phyloP scores from a whole-genome alignment of 2,329 filamentous ascomycete genomes.

The Hymenoscyphus salicellus region DNA sequence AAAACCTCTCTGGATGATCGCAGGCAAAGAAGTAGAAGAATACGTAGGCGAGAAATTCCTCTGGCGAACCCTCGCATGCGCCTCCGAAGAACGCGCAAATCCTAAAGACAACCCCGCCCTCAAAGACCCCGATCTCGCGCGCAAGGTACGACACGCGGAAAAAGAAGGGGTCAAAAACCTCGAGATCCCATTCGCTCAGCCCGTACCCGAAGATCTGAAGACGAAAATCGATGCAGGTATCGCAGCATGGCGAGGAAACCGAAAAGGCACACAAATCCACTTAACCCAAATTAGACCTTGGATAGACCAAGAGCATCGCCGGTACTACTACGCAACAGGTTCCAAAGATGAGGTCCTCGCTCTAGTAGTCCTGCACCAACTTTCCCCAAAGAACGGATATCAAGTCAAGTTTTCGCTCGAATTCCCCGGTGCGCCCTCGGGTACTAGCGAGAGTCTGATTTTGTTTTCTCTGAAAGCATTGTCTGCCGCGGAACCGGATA shows the following conservation, averaged over 20 bases:
- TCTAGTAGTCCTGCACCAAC: slow-evolving; percentile 78
- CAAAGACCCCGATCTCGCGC: slow-evolving; percentile 71
- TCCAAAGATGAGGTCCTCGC: slow-evolving; percentile 69
- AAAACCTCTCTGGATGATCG: slow-evolving; percentile 85
- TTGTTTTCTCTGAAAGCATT: slow-evolving; percentile 60
- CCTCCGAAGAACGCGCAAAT: slow-evolving; percentile 83
- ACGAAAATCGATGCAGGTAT: slow-evolving; percentile 70
- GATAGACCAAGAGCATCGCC: slow-evolving; percentile 77
- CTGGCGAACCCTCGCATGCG: slow-evolving; percentile 86
- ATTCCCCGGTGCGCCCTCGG: slow-evolving; percentile 82
- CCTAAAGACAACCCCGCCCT: slow-evolving; percentile 64
- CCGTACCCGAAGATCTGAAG: slow-evolving; percentile 63
- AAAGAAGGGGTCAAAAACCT: slow-evolving; percentile 79
- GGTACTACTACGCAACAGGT: slow-evolving; percentile 79
- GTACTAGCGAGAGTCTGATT: slow-evolving; percentile 81
- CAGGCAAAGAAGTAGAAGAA: slow-evolving; percentile 74
- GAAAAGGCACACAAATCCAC: slow-evolving; percentile 85
- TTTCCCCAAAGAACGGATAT: slow-evolving; percentile 79
- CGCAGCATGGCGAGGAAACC: slow-evolving; percentile 72
- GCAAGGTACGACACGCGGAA: slow-evolving; percentile 82
- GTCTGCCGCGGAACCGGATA: slow-evolving; percentile 53
- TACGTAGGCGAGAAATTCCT: slow-evolving; percentile 76
- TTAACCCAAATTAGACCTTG: slow-evolving; percentile 86
- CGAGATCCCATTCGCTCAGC: slow-evolving; percentile 64
- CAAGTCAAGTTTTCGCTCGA: slow-evolving; percentile 96